These are phyloP conservation scores for Pueraria montana DNA, from an alignment of 306 rosid species.

Conservation along the genomic window DNA sequence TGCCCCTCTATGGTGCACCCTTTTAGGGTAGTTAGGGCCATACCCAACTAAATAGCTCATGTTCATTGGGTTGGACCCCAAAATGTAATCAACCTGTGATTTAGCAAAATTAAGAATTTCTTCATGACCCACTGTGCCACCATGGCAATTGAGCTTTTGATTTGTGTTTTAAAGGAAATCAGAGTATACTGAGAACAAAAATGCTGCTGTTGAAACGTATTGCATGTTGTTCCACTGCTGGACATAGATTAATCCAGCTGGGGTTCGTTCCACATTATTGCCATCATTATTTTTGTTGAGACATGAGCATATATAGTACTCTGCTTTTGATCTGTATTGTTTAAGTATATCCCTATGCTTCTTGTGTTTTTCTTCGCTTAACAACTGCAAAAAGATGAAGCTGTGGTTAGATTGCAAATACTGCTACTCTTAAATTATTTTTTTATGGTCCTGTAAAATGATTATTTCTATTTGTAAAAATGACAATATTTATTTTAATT, in stretches of 20 bases:
- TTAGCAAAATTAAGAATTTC: constrained; percentile 69
- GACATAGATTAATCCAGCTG: constrained; percentile 79
- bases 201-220: constrained; percentile 88
- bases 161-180: constrained; percentile 69
- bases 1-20: constrained; percentile 96
- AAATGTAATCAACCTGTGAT: constrained; percentile 84
- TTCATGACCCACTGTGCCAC: constrained; percentile 50
- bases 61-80: constrained; percentile 88
- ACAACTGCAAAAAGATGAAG: constrained; percentile 60
- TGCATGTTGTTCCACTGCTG: constrained; percentile 99
- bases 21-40: constrained; percentile 74
- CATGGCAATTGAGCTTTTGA: constrained; percentile 68
- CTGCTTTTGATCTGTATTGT: constrained; percentile 82
- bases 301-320: constrained; percentile 82
- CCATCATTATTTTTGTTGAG: constrained; percentile 80
- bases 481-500: too few species aligned
- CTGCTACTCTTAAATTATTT: not conserved
- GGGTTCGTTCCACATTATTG: constrained; percentile 77
- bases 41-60: constrained; percentile 93
- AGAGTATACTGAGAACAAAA: constrained; percentile 78
- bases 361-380: constrained; percentile 67
- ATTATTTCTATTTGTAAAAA: too few species aligned
- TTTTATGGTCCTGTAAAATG: too few species aligned
- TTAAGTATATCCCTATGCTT: constrained; percentile 60
- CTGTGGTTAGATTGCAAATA: constrained; percentile 1